Base-by-base conservation (phyloP, 768 basidiomycete genomes). In the Heimioporus sp. region DNA sequence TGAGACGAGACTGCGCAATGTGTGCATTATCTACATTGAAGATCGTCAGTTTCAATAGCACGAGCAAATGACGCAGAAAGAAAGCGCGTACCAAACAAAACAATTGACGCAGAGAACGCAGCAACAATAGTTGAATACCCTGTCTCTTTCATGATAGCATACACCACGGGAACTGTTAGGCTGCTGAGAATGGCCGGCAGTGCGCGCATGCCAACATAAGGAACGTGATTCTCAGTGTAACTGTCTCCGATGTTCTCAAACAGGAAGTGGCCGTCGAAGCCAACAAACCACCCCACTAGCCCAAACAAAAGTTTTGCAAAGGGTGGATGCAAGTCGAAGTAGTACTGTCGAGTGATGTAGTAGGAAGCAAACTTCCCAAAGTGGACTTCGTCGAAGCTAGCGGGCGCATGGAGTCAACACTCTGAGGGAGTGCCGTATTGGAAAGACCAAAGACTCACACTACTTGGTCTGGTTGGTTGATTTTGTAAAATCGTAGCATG, bases 301-400 rank as follows among this genome's bases (percentile, higher is more conserved):
- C 87, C 97, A 64, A 96, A 92, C 21, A 99, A 78, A 54, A 99
- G 80, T 69, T 99, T 99, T 38, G 97, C 95, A 46, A 98, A 82
- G 2, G 97, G 97, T 35, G 97, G 97, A 64, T 99, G 97, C 9
- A 99, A 96, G 67, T 99, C 97, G 76, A 99, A 99, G 73, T 98
- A 98, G 75, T 98, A 99, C 71, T 97, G 83, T 57, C 96, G 81
- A 42, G 75, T 75, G 65, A 98, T 85, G 71, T 99, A 99, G 72
- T 93, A 90, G 6, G 91, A 83, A 12, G 97, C 95, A 67, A 99
- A 99, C 71, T 98, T 97, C 55, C 96, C 96, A 66, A 98, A 98
- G 66, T 98, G 96, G 12, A 98, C 96, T 73, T 98, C 95, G 67
- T 98, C 95, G 65, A 98, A 98, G 43, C 92, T 95, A 60, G 35